These are phyloP conservation scores for Priceomyces medius DNA, from an alignment of 805 yeast species.

Conservation along the genomic window DNA sequence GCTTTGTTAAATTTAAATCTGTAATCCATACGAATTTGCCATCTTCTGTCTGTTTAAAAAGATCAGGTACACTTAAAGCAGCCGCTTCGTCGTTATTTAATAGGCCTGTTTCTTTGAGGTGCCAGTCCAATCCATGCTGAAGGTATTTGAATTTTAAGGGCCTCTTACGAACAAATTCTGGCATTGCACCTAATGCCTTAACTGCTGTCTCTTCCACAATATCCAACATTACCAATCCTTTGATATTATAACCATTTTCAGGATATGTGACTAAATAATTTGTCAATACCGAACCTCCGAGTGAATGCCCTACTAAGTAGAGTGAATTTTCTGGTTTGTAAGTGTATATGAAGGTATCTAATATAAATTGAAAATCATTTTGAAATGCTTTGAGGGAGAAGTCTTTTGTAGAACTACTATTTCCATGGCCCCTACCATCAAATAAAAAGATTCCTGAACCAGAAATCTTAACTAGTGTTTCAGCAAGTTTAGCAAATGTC, in stretches of 20 bases:
- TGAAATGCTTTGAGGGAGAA: conserved; percentile 52
- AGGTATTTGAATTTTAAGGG: conserved; percentile 58
- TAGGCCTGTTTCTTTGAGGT: conserved; percentile 49
- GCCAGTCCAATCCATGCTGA: conserved; percentile 78
- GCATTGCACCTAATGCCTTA: conserved; percentile 65
- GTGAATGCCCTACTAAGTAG: conserved; percentile 80
- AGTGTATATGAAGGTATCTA: conserved; percentile 34
- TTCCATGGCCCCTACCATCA: conserved; percentile 88
- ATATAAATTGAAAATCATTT: conserved; percentile 54
- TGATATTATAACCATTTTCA: conserved; percentile 29
- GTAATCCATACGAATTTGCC: conserved; percentile 55
- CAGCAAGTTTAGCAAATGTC: conserved; percentile 62
- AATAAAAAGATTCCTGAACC: conserved; percentile 58
- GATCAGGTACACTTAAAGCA: conserved; percentile 70
- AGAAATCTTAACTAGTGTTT: conserved; percentile 15
- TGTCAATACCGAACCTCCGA: conserved; percentile 86
- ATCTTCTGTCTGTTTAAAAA: conserved; percentile 34
- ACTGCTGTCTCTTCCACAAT: conserved; percentile 94
- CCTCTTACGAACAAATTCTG: conserved; percentile 58
- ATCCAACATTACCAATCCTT: conserved; percentile 79
- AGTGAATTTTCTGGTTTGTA: conserved; percentile 31
- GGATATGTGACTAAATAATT: conserved; percentile 36
- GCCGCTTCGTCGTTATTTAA: conserved; percentile 65
- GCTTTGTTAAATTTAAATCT: conserved; percentile 57
- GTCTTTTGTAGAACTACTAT: conserved; percentile 20